A percentile compares a stretch with the other conserved stretches of the same genome.
Evolutionary conservation across 2,329 filamentous ascomycete genomes (phyloP).

Genomic region (Raffaelea arxii): DNA sequence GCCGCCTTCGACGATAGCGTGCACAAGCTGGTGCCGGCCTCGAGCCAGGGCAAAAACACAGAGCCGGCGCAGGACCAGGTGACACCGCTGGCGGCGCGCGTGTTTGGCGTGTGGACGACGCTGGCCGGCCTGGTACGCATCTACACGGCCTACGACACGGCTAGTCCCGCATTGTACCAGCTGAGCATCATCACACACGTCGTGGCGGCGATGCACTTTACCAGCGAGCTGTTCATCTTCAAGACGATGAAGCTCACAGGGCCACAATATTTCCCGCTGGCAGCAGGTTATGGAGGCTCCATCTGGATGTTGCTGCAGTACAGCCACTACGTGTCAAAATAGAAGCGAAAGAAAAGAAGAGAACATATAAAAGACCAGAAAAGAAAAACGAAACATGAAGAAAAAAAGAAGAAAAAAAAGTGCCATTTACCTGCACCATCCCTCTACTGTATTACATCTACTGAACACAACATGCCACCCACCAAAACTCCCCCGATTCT

Average conservation of each 20-base stretch:
- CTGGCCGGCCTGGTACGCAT: constrained; percentile 66
- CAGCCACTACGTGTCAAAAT: constrained; percentile 49
- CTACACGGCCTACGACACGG: constrained; percentile 77
- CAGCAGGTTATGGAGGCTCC: constrained; percentile 32
- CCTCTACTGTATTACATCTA: too few species aligned
- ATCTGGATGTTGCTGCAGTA: constrained; percentile 60
- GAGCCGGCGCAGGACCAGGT: constrained; percentile 47
- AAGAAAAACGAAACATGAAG: background rate
- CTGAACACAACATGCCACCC: too few species aligned
- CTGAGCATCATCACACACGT: constrained; percentile 74
- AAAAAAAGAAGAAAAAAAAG: too few species aligned
- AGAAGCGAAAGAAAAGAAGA: too few species aligned
- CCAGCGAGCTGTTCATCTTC: constrained; percentile 71
- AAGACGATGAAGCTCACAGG: constrained; percentile 58
- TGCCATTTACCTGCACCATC: too few species aligned
- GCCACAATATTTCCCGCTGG: constrained; percentile 46
- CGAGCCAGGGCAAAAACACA: constrained; percentile 32
- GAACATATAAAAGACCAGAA: background rate
- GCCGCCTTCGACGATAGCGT: constrained; percentile 40
- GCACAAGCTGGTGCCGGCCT: constrained; percentile 38
- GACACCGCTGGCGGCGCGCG: constrained; percentile 65
- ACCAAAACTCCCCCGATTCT: too few species aligned
- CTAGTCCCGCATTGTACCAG: constrained; percentile 64
- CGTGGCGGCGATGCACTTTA: constrained; percentile 69
- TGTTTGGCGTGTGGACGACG: constrained; percentile 84